Percentiles rank a stretch among this genome's conserved stretches.
These are phyloP conservation scores for Trichocladium antarcticum DNA, from an alignment of 495 filamentous ascomycete genomes.

Conservation along the genomic window DNA sequence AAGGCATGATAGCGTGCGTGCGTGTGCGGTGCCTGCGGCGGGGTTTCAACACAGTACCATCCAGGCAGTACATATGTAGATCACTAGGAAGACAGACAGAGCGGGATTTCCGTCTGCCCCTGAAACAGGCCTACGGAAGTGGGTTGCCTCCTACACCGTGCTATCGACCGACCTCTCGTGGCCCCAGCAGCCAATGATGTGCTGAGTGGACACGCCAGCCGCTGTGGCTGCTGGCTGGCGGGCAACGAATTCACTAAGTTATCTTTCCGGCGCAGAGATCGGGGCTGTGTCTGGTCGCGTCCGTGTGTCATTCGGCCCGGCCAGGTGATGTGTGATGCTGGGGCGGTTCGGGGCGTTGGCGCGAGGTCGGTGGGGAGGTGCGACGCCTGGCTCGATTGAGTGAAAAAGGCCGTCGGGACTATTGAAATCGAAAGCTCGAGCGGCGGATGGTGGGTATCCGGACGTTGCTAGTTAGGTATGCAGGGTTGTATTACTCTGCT, in stretches of 20 bases:
- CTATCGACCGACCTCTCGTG: no score
- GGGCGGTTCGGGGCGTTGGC: no score
- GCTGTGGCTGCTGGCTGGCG: constrained; percentile 11
- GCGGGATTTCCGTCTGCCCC: no score
- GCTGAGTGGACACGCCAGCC: constrained; percentile 13
- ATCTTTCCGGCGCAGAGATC: neutral
- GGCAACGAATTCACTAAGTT: neutral
- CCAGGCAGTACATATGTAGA: no score
- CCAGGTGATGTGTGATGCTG: neutral
- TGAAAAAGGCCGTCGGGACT: neutral
- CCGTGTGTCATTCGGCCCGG: neutral
- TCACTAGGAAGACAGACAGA: no score
- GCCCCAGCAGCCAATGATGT: neutral
- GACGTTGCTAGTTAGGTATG: no score
- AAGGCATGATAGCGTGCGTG: neutral
- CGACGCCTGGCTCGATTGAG: no score
- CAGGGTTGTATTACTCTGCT: no score
- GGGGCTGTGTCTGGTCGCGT: neutral
- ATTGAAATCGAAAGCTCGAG: neutral
- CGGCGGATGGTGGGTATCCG: no score
- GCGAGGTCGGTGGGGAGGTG: no score
- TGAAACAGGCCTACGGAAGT: neutral
- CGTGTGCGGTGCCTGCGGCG: neutral
- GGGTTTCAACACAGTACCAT: constrained; percentile 3
- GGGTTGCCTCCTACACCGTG: constrained; percentile 8